Base-by-base conservation (phyloP, 2,329 filamentous ascomycete species). In the Plenodomus biglobosus region DNA sequence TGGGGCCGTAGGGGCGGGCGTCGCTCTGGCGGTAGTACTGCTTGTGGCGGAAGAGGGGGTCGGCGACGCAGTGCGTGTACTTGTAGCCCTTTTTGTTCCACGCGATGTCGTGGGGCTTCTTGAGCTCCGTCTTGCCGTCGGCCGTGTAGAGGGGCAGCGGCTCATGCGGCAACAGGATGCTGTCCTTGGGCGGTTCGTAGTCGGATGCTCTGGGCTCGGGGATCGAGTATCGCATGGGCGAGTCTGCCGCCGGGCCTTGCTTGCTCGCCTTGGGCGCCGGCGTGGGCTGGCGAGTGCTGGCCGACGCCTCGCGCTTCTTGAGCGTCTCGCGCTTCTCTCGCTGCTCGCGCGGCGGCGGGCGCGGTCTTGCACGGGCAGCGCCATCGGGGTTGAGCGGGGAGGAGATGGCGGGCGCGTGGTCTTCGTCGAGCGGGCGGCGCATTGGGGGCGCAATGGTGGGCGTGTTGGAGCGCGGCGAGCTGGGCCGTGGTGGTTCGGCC, bases 21-120 rank as follows among this genome's bases (percentile, higher is more conserved):
- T 97, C 94, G 37, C 90, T 94, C 51, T 90, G 86, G 52, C 92
- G 87, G 73, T 95, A 96, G 76, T 88, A 94, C 63, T 95, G 83
- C 55, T 85, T 91, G 55, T 91, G 90, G 6, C 90, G 86, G 65
- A 96, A 96, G 17, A 82, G 79, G 1, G 91, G 90, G 59, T 96
- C 92, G 58, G 91, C 90, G 57, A 96, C 92, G 68, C 90, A 95
- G 62, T 92, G 88, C 24, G 86, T 88, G 70, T 97, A 97, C 50
- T 90, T 87, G 69, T 92, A 97, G 46, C 86, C 82, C 58, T 81
- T 82, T 61, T 84, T 84, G 65, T 86, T 86, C 64, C 83, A 84
- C 7, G 85, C 81, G 48, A 78, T 74, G 50, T 81, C 78, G 20
- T 76, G 67, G 0, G 76, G 75, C 54, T 76, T 78, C 65, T 72